phyloP scores from a whole-genome alignment of 1,284 basidiomycete species.

The Ceratobasidium sp. region DNA sequence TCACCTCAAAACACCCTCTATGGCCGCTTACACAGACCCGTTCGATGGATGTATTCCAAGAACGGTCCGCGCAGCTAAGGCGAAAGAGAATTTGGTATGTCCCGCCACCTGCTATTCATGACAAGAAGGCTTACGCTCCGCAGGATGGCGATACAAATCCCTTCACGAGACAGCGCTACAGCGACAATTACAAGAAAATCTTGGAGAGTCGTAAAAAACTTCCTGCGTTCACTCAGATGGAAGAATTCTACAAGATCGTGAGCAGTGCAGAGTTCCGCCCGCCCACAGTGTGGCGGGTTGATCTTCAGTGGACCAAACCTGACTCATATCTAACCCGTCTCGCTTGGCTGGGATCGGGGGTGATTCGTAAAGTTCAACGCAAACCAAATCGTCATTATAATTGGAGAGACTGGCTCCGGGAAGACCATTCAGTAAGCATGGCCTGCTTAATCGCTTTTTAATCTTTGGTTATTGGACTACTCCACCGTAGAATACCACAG shows the following conservation, averaged over 20 bases:
- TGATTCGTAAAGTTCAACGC: constrained; percentile 72
- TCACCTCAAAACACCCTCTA: background rate
- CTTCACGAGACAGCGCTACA: constrained; percentile 86
- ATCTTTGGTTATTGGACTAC: constrained; percentile 33
- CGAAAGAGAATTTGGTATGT: constrained; percentile 78
- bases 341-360: constrained; percentile 13
- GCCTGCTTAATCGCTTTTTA: constrained; percentile 51
- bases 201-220: constrained; percentile 87
- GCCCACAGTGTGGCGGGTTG: constrained; percentile 45
- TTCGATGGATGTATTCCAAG: constrained; percentile 84
- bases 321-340: constrained; percentile 47
- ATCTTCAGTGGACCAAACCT: constrained; percentile 52
- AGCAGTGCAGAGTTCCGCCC: constrained; percentile 53
- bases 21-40: constrained; percentile 59
- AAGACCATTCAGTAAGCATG: constrained; percentile 93
- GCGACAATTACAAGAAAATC: constrained; percentile 88
- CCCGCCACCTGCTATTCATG: constrained; percentile 13
- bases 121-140: constrained; percentile 7
- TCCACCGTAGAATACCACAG: constrained; percentile 81
- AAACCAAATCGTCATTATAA: constrained; percentile 95
- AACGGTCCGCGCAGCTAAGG: constrained; percentile 80
- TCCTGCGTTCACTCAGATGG: constrained; percentile 94
- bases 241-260: constrained; percentile 88
- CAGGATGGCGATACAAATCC: constrained; percentile 87
- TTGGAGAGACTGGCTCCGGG: constrained; percentile 97